Conservation (phyloP, 176 grass and related monocot genomes). For the Rhynchospora breviuscula region DNA sequence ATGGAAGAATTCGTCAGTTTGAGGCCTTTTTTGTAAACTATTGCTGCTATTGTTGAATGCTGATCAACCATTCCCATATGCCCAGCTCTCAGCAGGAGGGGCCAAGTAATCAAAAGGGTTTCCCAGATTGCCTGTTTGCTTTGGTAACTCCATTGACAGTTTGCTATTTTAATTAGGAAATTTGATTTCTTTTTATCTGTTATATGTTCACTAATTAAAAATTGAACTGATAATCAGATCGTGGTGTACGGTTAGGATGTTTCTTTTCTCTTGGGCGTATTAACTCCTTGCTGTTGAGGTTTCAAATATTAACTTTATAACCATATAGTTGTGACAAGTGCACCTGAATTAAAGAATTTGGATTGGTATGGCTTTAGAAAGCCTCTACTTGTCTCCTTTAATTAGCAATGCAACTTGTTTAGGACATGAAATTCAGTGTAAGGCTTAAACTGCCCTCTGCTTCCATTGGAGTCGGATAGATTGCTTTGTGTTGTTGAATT, state of each 20-base stretch:
- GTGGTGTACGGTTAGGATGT: background rate
- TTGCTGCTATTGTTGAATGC: too few relatives aligned
- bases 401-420: background rate
- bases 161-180: background rate
- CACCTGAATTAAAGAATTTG: background rate
- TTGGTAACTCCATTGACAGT: background rate
- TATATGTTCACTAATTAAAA: background rate
- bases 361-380: background rate
- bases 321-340: background rate
- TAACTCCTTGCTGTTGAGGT: background rate
- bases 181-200: background rate
- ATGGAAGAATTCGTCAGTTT: too few relatives aligned
- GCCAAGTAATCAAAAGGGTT: too few relatives aligned
- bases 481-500: background rate
- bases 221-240: background rate
- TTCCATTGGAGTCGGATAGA: background rate
- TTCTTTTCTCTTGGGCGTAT: background rate
- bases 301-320: background rate
- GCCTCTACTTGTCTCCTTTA: background rate
- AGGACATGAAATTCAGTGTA: background rate
- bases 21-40: too few relatives aligned
- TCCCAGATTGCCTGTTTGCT: background rate
- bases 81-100: too few relatives aligned
- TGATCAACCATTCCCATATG: too few relatives aligned
- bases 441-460: background rate